Percentiles rank a stretch among this genome's conserved stretches.
Evolutionary conservation across 306 rosid species (phyloP).

Genomic region (Trifolium dubium): DNA sequence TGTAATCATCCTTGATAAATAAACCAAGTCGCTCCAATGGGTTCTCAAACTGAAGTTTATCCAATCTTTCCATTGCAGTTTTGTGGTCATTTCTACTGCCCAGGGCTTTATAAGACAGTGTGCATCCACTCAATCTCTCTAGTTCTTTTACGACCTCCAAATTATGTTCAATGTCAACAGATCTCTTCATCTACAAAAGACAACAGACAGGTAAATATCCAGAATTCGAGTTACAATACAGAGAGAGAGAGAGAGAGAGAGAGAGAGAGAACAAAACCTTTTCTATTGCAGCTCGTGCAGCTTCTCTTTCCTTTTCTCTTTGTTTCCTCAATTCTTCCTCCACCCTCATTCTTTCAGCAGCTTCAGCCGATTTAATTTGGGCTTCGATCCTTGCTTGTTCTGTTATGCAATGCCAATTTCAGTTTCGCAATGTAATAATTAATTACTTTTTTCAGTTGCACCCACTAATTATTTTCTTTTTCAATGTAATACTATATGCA

Average conservation of each 20-base stretch:
- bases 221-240: neutral
- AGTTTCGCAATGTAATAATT: neutral
- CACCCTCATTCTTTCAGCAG: conserved; percentile 57
- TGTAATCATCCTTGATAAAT: conserved; percentile 68
- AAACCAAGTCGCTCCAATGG: conserved; percentile 84
- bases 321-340: conserved; percentile 63
- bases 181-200: conserved; percentile 64
- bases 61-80: conserved; percentile 36
- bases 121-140: conserved; percentile 64
- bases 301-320: conserved; percentile 81
- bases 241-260: neutral
- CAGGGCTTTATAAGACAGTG: conserved; percentile 38
- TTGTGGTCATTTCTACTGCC: conserved; percentile 36
- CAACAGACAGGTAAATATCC: neutral
- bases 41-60: conserved; percentile 46
- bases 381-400: conserved; percentile 87
- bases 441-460: neutral
- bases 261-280: conserved; percentile 52
- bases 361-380: conserved; percentile 73
- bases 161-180: conserved; percentile 71
- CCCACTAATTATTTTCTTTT: neutral
- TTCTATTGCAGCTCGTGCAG: conserved; percentile 73
- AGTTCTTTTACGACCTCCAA: conserved; percentile 65
- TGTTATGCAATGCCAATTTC: conserved; percentile 32
- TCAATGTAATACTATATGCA: neutral